Conservation (phyloP, 163 green algal genomes). For the Chlamydomonas reinhardtii region DNA sequence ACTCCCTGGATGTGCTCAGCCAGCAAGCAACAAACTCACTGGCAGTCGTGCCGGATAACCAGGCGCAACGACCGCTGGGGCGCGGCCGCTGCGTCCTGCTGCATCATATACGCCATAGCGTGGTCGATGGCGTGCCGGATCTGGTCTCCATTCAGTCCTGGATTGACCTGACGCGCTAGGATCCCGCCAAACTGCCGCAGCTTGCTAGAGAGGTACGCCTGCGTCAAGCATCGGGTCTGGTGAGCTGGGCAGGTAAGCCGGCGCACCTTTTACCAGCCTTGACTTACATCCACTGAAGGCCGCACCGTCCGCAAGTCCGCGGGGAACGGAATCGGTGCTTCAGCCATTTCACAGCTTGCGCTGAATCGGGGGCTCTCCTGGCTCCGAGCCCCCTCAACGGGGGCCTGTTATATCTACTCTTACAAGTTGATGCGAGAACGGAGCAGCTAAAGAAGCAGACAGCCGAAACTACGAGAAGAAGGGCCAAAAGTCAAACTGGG, state of each 20-base stretch:
- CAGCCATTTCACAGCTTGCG: not conserved
- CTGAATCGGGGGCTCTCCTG: not conserved
- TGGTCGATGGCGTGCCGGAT: slow-evolving; percentile 42
- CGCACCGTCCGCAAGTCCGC: slow-evolving; percentile 33
- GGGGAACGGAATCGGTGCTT: slow-evolving; percentile 21
- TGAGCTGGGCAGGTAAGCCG: too few relatives aligned
- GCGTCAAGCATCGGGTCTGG: not conserved
- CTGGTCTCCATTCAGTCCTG: slow-evolving; percentile 12
- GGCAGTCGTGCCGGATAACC: slow-evolving; percentile 73
- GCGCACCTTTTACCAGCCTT: too few relatives aligned
- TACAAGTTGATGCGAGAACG: too few relatives aligned
- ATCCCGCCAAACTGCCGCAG: slow-evolving; percentile 54
- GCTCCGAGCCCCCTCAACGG: too few relatives aligned
- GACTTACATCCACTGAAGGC: slow-evolving; percentile 38
- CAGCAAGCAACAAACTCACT: slow-evolving; percentile 60
- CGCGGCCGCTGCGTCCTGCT: slow-evolving; percentile 41
- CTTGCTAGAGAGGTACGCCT: slow-evolving; percentile 54
- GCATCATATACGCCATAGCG: slow-evolving; percentile 18
- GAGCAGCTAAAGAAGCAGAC: too few relatives aligned
- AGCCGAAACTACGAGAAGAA: too few relatives aligned
- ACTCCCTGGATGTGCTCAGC: too few relatives aligned
- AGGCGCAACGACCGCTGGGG: slow-evolving; percentile 53
- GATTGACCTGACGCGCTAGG: slow-evolving; percentile 5
- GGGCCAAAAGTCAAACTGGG: too few relatives aligned
- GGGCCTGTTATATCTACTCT: too few relatives aligned